Evolutionary conservation across 352 stramenopile species (phyloP).

Genomic region (Phytophthora nicotianae): DNA sequence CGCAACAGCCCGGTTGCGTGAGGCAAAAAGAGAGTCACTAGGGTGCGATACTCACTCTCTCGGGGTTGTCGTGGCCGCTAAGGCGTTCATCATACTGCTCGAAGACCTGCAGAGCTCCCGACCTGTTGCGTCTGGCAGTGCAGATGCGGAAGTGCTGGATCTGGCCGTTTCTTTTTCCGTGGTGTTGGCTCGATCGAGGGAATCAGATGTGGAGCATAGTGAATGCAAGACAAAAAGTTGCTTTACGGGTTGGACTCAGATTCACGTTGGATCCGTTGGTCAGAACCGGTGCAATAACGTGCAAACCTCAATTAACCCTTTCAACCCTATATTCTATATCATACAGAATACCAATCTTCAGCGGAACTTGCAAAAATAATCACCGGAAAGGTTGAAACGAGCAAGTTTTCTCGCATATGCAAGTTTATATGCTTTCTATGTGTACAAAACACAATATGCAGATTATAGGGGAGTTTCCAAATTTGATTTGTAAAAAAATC

Average conservation of each 20-base stretch:
- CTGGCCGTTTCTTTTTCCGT: slow-evolving; percentile 10
- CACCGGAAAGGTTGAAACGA: too few species aligned
- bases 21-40: not conserved
- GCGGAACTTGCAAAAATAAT: too few species aligned
- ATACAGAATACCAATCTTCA: too few species aligned
- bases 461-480: too few species aligned
- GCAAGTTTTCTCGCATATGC: too few species aligned
- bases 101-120: not conserved
- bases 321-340: too few species aligned
- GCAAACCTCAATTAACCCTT: too few species aligned
- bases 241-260: slow-evolving; percentile 14
- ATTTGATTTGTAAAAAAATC: too few species aligned
- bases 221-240: slow-evolving; percentile 14
- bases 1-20: too few species aligned
- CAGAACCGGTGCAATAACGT: slow-evolving; percentile 10
- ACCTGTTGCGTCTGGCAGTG: slow-evolving; percentile 10
- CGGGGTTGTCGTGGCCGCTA: slow-evolving; percentile 15
- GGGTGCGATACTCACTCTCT: not conserved
- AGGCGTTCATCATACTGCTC: slow-evolving; percentile 21
- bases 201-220: slow-evolving; percentile 22
- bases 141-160: slow-evolving; percentile 3
- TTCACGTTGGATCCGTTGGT: slow-evolving; percentile 8
- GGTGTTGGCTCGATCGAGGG: not conserved
- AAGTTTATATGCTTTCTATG: too few species aligned
- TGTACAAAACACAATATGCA: too few species aligned